Evolutionary conservation across 306 rosid genomes (phyloP).

Genomic region (Cucurbita pepo): DNA sequence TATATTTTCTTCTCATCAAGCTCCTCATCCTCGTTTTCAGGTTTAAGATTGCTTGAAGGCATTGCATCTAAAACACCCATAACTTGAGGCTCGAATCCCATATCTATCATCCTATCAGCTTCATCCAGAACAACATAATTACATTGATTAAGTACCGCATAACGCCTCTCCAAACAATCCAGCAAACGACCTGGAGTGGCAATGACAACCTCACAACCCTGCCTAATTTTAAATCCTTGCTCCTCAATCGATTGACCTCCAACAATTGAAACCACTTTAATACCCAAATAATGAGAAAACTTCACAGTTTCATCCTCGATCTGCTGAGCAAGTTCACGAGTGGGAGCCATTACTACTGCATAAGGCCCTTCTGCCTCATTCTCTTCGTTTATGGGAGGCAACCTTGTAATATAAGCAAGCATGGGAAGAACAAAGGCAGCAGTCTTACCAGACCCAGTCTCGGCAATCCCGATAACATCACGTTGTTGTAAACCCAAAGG

Average conservation of each 20-base stretch:
- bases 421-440: conserved; percentile 94
- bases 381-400: conserved; percentile 82
- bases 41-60: conserved; percentile 89
- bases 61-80: conserved; percentile 84
- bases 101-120: conserved; percentile 94
- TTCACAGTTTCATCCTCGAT: conserved; percentile 84
- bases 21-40: conserved; percentile 84
- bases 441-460: conserved; percentile 89
- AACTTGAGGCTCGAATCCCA: conserved; percentile 91
- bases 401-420: conserved; percentile 65
- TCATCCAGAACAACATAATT: conserved; percentile 92
- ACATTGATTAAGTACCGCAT: conserved; percentile 78
- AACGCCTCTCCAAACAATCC: conserved; percentile 79
- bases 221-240: conserved; percentile 76
- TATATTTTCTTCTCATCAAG: conserved; percentile 78
- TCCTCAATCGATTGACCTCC: conserved; percentile 93
- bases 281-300: conserved; percentile 64
- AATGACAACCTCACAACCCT: conserved; percentile 84
- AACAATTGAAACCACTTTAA: conserved; percentile 80
- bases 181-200: conserved; percentile 88
- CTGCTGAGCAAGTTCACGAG: conserved; percentile 91
- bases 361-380: conserved; percentile 88
- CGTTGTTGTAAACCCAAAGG: conserved; percentile 80
- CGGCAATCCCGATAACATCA: conserved; percentile 77
- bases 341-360: conserved; percentile 93